Evolutionary conservation across 2,329 filamentous ascomycete species (phyloP).

Genomic region (Colletotrichum sansevieriae): DNA sequence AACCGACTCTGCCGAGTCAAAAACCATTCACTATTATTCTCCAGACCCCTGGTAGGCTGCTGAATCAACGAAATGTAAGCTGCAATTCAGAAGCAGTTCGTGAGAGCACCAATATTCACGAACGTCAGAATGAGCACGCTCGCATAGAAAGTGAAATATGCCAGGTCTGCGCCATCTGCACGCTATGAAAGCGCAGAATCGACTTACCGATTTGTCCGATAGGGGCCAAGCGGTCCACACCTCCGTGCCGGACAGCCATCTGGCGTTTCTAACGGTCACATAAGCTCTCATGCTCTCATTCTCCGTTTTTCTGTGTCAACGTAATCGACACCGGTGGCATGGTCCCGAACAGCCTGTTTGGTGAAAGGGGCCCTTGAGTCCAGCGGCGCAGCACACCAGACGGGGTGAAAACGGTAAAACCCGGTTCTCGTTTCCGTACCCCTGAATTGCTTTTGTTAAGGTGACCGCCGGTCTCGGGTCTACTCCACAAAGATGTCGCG

Average conservation of each 20-base stretch:
- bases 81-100: background rate
- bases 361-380: background rate
- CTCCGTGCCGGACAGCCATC: conserved; percentile 1
- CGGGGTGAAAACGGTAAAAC: background rate
- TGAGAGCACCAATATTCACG: background rate
- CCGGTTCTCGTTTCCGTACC: conserved; percentile 2
- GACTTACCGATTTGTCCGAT: background rate
- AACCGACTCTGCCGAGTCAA: conserved; percentile 1
- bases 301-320: background rate
- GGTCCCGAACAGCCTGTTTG: no score
- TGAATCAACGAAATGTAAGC: background rate
- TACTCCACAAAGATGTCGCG: background rate
- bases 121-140: no score
- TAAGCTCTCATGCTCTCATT: background rate
- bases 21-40: conserved; percentile 18
- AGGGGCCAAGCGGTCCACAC: conserved; percentile 2
- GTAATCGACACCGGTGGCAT: background rate
- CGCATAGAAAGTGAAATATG: background rate
- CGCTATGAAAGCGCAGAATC: background rate
- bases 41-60: conserved; percentile 23
- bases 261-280: background rate
- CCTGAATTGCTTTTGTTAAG: background rate
- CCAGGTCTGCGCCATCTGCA: conserved; percentile 7
- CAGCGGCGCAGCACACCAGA: conserved; percentile 8
- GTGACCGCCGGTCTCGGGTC: conserved; percentile 4